Percentiles rank a stretch among this genome's conserved stretches.
These are phyloP conservation scores for Phytophthora pisi DNA, from an alignment of 352 stramenopile genomes.

Conservation along the genomic window DNA sequence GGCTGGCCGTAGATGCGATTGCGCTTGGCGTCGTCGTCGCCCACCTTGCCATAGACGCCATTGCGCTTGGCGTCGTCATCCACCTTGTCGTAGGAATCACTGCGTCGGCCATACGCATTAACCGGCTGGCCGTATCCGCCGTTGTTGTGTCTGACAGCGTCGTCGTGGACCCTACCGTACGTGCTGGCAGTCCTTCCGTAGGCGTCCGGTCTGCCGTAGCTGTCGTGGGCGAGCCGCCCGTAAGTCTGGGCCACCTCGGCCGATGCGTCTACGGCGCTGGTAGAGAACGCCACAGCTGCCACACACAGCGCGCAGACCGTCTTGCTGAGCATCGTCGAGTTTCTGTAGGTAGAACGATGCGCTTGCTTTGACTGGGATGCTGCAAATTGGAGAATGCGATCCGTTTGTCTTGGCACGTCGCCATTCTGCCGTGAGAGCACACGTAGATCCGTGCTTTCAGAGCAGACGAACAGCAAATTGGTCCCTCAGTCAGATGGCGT, in stretches of 20 bases:
- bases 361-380: neutral
- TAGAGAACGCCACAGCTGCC: constrained; percentile 4
- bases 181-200: neutral
- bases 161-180: neutral
- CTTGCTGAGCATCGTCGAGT: constrained; percentile 16
- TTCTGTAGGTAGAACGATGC: neutral
- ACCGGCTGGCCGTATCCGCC: neutral
- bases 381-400: neutral
- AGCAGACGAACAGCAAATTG: neutral
- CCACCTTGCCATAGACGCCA: too few species aligned
- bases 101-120: neutral
- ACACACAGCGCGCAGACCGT: constrained; percentile 12
- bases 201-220: neutral
- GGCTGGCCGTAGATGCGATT: too few species aligned
- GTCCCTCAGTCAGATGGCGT: neutral
- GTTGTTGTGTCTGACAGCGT: too few species aligned
- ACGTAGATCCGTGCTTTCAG: neutral
- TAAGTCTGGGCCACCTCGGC: constrained; percentile 6
- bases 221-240: neutral
- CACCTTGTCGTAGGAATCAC: neutral
- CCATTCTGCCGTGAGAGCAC: neutral
- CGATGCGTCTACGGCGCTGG: neutral
- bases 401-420: neutral
- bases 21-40: too few species aligned
- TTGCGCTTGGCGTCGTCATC: neutral